Evolutionary conservation across 2,329 filamentous ascomycete genomes (phyloP).

Genomic region (Aurifilum marmelostoma): DNA sequence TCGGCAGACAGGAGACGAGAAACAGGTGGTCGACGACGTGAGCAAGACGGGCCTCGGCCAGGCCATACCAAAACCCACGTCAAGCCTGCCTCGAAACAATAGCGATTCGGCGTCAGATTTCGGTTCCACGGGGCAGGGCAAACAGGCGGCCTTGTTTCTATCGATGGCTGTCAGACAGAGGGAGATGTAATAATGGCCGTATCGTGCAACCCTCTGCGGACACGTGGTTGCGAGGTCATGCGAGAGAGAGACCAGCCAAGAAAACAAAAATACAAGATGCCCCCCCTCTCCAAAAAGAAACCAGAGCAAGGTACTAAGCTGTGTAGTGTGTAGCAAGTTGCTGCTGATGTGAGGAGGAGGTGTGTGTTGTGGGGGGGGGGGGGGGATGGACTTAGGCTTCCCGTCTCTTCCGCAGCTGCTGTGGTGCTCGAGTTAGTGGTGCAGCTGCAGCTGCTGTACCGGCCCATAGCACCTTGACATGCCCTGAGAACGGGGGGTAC

Average conservation of each 20-base stretch:
- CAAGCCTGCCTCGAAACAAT: conserved; percentile 4
- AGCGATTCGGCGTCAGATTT: conserved; percentile 5
- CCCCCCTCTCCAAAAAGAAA: neutral
- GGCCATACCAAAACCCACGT: conserved; percentile 14
- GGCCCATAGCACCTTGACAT: neutral
- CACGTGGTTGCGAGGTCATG: conserved; percentile 2
- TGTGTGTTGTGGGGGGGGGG: neutral
- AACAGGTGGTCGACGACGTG: conserved; percentile 7
- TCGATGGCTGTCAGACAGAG: neutral
- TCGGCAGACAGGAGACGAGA: conserved; percentile 5
- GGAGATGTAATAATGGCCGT: neutral
- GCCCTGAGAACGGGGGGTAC: neutral
- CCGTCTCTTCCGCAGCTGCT: neutral
- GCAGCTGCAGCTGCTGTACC: neutral
- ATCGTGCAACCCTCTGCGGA: conserved; percentile 1
- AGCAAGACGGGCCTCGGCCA: neutral
- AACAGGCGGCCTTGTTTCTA: neutral
- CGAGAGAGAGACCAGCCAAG: neutral
- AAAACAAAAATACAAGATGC: neutral
- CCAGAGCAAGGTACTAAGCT: neutral
- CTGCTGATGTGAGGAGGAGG: neutral
- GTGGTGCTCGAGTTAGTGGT: neutral
- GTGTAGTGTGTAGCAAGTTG: neutral
- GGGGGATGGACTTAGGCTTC: neutral
- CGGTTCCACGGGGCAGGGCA: neutral